Base-by-base conservation (phyloP, 2,329 filamentous ascomycete genomes). In the Clonostachys rosea region DNA sequence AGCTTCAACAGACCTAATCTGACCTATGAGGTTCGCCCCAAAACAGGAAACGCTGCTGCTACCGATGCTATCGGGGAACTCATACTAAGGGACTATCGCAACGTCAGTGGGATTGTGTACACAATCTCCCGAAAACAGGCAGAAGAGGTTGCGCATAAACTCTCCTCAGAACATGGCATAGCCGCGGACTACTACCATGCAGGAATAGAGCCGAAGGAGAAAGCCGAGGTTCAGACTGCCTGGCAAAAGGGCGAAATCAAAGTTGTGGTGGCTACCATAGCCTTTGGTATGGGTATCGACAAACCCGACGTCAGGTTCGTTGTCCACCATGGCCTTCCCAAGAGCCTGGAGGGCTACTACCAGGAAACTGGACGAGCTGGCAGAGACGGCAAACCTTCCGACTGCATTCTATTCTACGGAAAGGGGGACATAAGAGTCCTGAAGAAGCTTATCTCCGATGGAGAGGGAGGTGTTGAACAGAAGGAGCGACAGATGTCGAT, bases 201-300 rank as follows among this genome's bases (percentile, higher is more conserved):
- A 12, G 81, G 76, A 6, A 83, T 99, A 68, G 70, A 81, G 3
- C 63, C 86, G 0, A 69, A 78, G 5, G 80, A 87, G 45, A 92
- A 92, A 62, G 74, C 76, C 2, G 63, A 76, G 7, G 79, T 94
- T 5, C 92, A 97, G 64, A 79, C 79, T 50, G 67, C 83, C 33
- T 99, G 94, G 94, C 94, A 99, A 64, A 71, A 69, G 40, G 90
- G 91, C 6, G 70, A 74, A 45, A 80, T 86, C 58, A 87, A 96
- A 55, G 88, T 99, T 34, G 95, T 99, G 40, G 94, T 99, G 44
- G 95, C 94, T 17, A 99, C 94, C 0, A 97, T 99, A 64, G 94
- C 94, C 20, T 99, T 99, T 62, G 94, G 94, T 7, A 99, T 99
- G 94, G 94, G 94, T n/a, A 99, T 99, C 54, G 94, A 99, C 71